Evolutionary conservation across 306 rosid species (phyloP).

Genomic region (Herpetospermum pedunculosum): DNA sequence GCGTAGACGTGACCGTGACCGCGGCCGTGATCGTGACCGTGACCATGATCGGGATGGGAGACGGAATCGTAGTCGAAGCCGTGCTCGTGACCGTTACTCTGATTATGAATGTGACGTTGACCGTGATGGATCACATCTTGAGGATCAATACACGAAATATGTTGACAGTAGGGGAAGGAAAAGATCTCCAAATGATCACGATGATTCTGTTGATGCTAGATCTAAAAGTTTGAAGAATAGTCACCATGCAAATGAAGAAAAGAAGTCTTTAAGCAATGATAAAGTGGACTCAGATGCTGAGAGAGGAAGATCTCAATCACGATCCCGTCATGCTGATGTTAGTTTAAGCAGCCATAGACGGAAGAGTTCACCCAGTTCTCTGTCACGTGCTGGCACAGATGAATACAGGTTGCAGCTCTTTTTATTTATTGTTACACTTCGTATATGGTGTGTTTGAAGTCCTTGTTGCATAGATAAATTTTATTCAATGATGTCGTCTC

Average conservation of each 20-base stretch:
- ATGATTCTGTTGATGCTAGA: constrained; percentile 54
- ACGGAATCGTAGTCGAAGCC: constrained; percentile 42
- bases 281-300: constrained; percentile 63
- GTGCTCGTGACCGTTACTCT: constrained; percentile 32
- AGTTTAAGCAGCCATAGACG: constrained; percentile 38
- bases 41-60: constrained; percentile 28
- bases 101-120: constrained; percentile 39
- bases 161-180: constrained; percentile 69
- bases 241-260: constrained; percentile 57
- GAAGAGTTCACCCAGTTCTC: constrained; percentile 60
- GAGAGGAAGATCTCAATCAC: constrained; percentile 64
- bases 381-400: constrained; percentile 45
- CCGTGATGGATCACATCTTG: constrained; percentile 55
- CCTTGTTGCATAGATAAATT: background rate
- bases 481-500: background rate
- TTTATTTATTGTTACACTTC: background rate
- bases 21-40: constrained; percentile 18
- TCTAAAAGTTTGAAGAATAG: constrained; percentile 43
- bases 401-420: constrained; percentile 49
- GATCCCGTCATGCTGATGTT: constrained; percentile 51
- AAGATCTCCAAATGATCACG: constrained; percentile 68
- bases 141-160: constrained; percentile 47
- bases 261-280: constrained; percentile 48
- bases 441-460: background rate
- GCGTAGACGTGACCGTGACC: constrained; percentile 23